Evolutionary conservation across 106 monocot species (phyloP).

Genomic region (Gastrodia elata): DNA sequence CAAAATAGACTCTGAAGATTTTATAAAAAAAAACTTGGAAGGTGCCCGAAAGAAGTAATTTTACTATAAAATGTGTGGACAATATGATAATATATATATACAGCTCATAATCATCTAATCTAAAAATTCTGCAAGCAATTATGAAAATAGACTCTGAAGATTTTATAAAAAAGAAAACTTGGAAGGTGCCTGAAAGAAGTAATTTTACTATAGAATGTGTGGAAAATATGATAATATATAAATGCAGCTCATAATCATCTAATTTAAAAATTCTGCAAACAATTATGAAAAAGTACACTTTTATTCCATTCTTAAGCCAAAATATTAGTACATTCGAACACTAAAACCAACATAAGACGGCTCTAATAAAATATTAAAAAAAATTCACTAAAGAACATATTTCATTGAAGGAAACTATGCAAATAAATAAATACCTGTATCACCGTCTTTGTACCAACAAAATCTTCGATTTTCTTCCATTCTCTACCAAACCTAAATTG

Average conservation of each 20-base stretch:
- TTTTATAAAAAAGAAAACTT: not conserved
- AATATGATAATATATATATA: no score
- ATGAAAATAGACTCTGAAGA: no score
- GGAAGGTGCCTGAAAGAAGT: not conserved
- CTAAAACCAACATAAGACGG: not conserved
- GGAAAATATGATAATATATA: no score
- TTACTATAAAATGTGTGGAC: no score
- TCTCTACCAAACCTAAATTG: conserved; percentile 32
- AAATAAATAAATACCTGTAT: conserved; percentile 25
- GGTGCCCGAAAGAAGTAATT: not conserved
- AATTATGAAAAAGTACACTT: not conserved
- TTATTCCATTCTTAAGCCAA: not conserved
- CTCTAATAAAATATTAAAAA: not conserved
- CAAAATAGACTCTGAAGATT: no score
- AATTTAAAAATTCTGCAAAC: not conserved
- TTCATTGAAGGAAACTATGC: not conserved
- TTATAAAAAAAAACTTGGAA: not conserved
- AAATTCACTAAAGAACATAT: not conserved
- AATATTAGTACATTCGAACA: not conserved
- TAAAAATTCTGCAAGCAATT: not conserved
- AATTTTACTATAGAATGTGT: no score
- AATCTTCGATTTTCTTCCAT: conserved; percentile 47
- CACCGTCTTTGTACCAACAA: conserved; percentile 39
- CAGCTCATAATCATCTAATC: no score
- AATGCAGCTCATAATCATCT: no score